Percentiles rank a stretch among this genome's conserved stretches.
These are phyloP conservation scores for Corchorus capsularis DNA, from an alignment of 345 rosid species.

Conservation along the genomic window DNA sequence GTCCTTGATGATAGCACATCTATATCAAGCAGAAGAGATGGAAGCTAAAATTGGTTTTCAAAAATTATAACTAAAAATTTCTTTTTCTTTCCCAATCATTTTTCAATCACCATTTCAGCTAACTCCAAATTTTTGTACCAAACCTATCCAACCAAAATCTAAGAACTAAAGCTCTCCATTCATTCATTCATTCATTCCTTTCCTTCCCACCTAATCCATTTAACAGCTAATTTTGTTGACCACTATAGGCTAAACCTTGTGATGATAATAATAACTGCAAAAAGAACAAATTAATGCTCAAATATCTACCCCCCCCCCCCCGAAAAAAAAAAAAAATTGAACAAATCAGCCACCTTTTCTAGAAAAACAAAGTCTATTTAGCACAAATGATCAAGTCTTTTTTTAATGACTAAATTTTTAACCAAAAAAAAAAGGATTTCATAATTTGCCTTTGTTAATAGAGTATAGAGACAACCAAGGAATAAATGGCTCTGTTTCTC, in stretches of 20 bases:
- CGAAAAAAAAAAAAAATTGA: neutral
- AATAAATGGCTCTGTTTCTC: neutral
- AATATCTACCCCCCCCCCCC: no score
- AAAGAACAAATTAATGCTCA: neutral
- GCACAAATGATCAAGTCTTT: neutral
- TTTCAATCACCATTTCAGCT: conserved; percentile 1
- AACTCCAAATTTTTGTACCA: neutral
- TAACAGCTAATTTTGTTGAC: conserved; percentile 8
- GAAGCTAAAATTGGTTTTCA: neutral
- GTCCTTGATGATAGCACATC: neutral
- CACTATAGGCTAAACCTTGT: neutral
- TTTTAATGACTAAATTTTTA: neutral
- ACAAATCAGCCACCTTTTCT: neutral
- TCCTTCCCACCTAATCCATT: conserved; percentile 19
- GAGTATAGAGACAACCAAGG: neutral
- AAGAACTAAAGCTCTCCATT: neutral
- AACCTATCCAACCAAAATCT: conserved; percentile 5
- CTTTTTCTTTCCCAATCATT: conserved; percentile 2
- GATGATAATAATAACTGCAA: neutral
- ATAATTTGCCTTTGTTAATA: neutral
- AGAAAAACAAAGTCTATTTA: neutral
- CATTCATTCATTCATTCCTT: no score
- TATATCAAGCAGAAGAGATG: neutral
- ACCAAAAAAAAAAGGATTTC: neutral
- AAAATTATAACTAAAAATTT: neutral